Evolutionary conservation across 1,139 yeast species (phyloP).

Genomic region (Candida sojae): DNA sequence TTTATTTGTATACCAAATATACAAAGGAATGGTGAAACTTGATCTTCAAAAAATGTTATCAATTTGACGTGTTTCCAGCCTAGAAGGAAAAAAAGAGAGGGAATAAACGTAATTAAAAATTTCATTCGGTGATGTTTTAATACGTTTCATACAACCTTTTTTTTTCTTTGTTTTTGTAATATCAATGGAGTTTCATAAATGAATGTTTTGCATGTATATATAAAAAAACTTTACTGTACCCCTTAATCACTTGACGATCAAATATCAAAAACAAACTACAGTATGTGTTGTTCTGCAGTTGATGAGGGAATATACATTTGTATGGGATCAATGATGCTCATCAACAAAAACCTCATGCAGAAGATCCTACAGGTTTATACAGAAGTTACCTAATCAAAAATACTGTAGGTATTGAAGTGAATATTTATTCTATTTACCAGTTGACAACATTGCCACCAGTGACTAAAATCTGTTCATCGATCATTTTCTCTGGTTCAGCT

Average conservation of each 20-base stretch:
- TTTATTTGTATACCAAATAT: not conserved
- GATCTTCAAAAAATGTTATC: not conserved
- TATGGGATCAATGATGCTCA: too few species aligned
- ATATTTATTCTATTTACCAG: slow-evolving; percentile 9
- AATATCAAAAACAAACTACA: too few species aligned
- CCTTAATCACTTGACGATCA: too few species aligned
- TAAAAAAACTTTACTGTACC: too few species aligned
- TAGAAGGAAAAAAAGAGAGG: not conserved
- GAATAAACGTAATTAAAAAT: not conserved
- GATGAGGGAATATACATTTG: too few species aligned
- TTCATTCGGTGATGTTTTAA: not conserved
- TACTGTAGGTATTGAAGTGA: too few species aligned
- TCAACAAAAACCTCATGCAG: too few species aligned
- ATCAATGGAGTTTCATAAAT: not conserved
- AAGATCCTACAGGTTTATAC: too few species aligned
- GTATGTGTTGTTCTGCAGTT: too few species aligned
- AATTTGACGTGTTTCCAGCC: too few species aligned
- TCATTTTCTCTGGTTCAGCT: slow-evolving; percentile 45
- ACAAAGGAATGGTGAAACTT: not conserved
- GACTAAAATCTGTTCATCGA: slow-evolving; percentile 65
- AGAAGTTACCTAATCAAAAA: too few species aligned
- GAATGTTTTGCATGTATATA: not conserved
- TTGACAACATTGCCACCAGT: slow-evolving; percentile 42
- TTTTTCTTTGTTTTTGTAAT: not conserved
- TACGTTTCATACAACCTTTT: not conserved